Evolutionary conservation across 805 yeast species (phyloP), one percentile per base, ranked within the genome.

Genomic region (Maudiozyma saulgeensis): DNA sequence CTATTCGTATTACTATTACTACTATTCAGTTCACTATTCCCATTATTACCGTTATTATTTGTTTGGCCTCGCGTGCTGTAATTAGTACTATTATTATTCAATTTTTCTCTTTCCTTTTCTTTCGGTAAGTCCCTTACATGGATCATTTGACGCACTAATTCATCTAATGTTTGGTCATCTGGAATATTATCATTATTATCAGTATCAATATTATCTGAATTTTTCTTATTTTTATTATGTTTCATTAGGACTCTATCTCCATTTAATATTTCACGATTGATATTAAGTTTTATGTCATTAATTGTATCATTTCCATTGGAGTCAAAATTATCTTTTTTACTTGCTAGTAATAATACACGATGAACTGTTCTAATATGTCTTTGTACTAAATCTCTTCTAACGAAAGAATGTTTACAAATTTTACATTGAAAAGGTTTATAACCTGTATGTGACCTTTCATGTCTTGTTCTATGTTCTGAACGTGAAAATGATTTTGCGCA

Each of bases 281-380:
- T 16, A 25, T 11, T 28, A 9, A 37, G 19, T 37, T 28, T 25
- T 21, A 15, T 43, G 5, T 19, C 16, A 32, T 18, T 32, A 11
- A 13, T 15, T 12, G 45, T 8, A 19, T 31, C 12, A 28, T 28
- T 28, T 11, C 32, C 32, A 11, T 28, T 28, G 2, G 38, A 19
- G 15, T 35, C 25, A 13, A 38, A 38, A 18, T 18, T 18, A 38
- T 35, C 23, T 26, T 42, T 35, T 25, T 43, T 41, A 31, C 41
- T 43, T 28, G 34, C 42, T 41, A 47, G 19, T 18, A 50, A 18
- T 38, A 47, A 28, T 18, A 34, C 23, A 6, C 64, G 74, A 64
- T 86, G 95, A 13, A 86, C 93, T 0, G 95, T 87, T 43, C 91
- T 68, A 51, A 83, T 77, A 63, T 86, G 95, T 38, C 95, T 70